A percentile compares a stretch with the other conserved stretches of the same genome.
Evolutionary conservation across 306 rosid species (phyloP).

Genomic region (Cucumis sativus): DNA sequence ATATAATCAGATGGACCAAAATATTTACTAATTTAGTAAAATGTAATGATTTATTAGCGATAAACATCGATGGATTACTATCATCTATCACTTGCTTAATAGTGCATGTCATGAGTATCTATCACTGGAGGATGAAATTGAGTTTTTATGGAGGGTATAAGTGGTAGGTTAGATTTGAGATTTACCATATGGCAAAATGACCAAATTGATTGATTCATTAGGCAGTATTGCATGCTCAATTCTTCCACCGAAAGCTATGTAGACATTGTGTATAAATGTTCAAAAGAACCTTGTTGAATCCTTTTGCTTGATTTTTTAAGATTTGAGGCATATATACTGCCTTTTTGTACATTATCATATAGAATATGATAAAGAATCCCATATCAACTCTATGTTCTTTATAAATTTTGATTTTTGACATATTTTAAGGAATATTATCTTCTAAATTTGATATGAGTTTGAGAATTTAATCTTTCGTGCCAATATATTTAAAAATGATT

Average conservation of each 20-base stretch:
- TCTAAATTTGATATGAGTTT: neutral
- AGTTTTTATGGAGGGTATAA: too few relatives aligned
- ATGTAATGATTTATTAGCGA: too few relatives aligned
- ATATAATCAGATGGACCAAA: too few relatives aligned
- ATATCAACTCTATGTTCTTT: neutral
- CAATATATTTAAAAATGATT: neutral
- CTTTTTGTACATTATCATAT: neutral
- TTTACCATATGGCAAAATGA: too few relatives aligned
- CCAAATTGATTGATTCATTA: neutral
- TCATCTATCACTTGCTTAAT: too few relatives aligned
- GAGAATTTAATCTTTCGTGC: neutral
- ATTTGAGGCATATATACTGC: neutral
- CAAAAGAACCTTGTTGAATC: neutral
- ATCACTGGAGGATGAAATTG: too few relatives aligned
- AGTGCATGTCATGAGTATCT: too few relatives aligned
- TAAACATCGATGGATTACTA: too few relatives aligned
- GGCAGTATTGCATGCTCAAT: neutral
- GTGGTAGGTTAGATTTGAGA: too few relatives aligned
- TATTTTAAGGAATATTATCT: slow-evolving; percentile 1
- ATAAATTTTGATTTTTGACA: neutral
- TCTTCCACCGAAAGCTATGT: neutral
- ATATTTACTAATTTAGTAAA: too few relatives aligned
- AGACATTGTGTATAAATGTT: neutral
- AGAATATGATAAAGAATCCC: neutral
- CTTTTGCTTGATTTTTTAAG: neutral